Evolutionary conservation across 257 asterid genomes (phyloP), one percentile per base, ranked within the genome.

Genomic region (Linderniella brevidens): DNA sequence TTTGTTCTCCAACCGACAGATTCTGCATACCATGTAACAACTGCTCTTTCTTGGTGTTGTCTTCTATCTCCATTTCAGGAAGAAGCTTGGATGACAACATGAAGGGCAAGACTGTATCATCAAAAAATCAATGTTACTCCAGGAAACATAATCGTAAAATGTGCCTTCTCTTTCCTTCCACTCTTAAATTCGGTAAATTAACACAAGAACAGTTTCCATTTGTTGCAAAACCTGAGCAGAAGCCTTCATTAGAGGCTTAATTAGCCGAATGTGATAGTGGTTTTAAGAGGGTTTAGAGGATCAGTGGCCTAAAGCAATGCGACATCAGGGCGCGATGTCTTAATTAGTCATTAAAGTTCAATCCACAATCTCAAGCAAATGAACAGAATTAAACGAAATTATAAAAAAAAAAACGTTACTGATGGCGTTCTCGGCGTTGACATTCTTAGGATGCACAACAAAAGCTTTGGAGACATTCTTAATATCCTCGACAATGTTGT

Each of bases 31-130:
- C 88, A 40, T 72, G 94, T 53, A 88, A 62, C 74, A 88, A 64
- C 59, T 84, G 98, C 57, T 84, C 98, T 67, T 72, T 71, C 70
- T 80, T 88, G 56, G 72, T 37, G 61, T 71, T 88, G 73, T 88
- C 93, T 13, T 84, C 98, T 50, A 65, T 59, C 78, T 88, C 98
- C 93, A 88, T 88, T 70, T 88, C 96, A 11, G 98, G 98, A 61
- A 88, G 66, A 55, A 80, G 82, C 67, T 88, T 88, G 51, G 98
- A 80, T 37, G 98, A 88, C 70, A 88, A 62, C 98, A 88, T 88
- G 57, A 84, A 94, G 63, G 98, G 98, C 52, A 88, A 71, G 70
- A 88, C 98, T 88, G 84, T 56, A 67, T 35, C 32, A 6, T 25
- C 20, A 56, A 53, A 17, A 52, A 58, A 15, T n/a, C 16, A 52